Evolutionary conservation across 768 basidiomycete genomes (phyloP).

Genomic region (Boletellus ananas): DNA sequence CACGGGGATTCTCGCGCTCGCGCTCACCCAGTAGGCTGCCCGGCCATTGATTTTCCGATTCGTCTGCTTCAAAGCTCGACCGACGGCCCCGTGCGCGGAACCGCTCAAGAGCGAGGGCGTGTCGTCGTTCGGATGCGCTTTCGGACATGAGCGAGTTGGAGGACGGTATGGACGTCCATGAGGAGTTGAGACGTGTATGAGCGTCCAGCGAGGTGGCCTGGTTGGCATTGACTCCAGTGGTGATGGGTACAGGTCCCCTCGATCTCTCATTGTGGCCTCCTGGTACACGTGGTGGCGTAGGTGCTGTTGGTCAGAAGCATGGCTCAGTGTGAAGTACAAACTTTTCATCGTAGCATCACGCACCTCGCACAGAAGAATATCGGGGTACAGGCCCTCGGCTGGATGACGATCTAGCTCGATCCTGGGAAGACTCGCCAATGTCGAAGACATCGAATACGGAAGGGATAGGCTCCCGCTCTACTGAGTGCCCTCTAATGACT

Average conservation of each 20-base stretch:
- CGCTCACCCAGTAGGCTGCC: conserved; percentile 16
- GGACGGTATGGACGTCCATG: conserved; percentile 31
- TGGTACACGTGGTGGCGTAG: conserved; percentile 10
- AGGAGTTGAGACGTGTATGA: conserved; percentile 19
- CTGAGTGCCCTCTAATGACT: conserved; percentile 21
- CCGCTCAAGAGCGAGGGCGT: conserved; percentile 36
- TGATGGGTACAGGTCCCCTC: conserved; percentile 13
- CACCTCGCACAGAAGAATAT: conserved; percentile 11
- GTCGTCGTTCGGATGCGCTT: conserved; percentile 41
- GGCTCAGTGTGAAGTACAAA: conserved; percentile 1
- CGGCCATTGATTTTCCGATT: conserved; percentile 22
- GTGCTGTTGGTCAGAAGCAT: conserved; percentile 13
- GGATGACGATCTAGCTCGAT: conserved; percentile 12
- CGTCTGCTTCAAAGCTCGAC: conserved; percentile 24
- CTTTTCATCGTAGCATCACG: not conserved
- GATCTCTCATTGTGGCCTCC: conserved; percentile 12
- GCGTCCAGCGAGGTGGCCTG: conserved; percentile 11
- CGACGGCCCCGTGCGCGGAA: conserved; percentile 23
- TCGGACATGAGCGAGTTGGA: conserved; percentile 43
- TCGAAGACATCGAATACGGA: conserved; percentile 31
- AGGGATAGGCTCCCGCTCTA: conserved; percentile 20
- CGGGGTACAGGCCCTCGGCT: conserved; percentile 10
- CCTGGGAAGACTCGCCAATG: conserved; percentile 20
- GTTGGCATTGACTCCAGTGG: conserved; percentile 3
- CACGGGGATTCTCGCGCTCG: conserved; percentile 9